Evolutionary conservation across 176 grass and related monocot species (phyloP), one percentile per base, ranked within the genome.

Genomic region (Miscanthus lutarioriparius): DNA sequence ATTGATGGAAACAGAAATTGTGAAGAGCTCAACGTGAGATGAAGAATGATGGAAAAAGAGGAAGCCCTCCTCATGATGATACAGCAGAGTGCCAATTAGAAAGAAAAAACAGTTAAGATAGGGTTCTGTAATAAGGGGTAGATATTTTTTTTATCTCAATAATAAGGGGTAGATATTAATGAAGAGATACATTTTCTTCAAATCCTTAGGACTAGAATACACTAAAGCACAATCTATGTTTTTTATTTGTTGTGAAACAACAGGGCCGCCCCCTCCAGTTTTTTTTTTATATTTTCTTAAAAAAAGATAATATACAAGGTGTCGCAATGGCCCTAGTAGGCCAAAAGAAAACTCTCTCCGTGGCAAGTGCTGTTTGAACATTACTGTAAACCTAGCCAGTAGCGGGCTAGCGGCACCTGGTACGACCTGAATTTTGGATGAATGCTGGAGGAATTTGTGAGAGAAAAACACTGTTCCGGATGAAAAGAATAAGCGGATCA

Each of bases 81-180:
- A 62, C 22, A 75, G 4, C 11, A 41, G 40, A 68, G 22, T 43
- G 17, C 26, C 41, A 77, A 26, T 73, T 77, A 14, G 38, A 33
- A 38, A 44, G 78, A 84, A 62, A 48, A 64, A 64, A 64, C 12
- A 69, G 6, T 69, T 89, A 43, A 27, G 39, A 7, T 54, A 80
- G 40, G 38, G 26, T 48, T 30, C 51, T 80, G 15, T 32, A 63
- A 35, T 23, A 56, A 9, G n/a, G 47, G 41, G 47, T 30, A 62
- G 17, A 30, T 77, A 83, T 64, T 11, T n/a, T n/a, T n/a, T n/a
- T n/a, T n/a, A n/a, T n/a, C n/a, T n/a, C n/a, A n/a, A n/a, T 32
- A 63, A 35, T 23, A 56, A 9, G n/a, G 47, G 41, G 47, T 30
- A 62, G 17, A 30, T 77, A 83, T 64, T 11, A 26, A 62, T 16